Conservation (phyloP, 495 filamentous ascomycete species). For the Trichoderma asperelloides region DNA sequence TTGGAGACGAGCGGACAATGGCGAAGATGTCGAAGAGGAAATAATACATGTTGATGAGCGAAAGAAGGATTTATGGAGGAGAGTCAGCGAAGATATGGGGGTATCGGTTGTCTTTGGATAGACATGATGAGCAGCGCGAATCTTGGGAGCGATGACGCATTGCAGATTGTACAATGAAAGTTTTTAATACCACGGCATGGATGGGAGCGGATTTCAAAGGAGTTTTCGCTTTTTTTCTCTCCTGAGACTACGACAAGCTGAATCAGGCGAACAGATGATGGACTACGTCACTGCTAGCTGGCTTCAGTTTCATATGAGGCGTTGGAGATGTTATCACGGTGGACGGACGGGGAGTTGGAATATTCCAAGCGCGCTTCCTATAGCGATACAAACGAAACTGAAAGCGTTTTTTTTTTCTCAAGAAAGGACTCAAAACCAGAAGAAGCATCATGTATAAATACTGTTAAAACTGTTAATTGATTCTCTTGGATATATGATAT, state of each 20-base stretch:
- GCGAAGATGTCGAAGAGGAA: slow-evolving; percentile 16
- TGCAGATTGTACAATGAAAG: background rate
- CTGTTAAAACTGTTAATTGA: no score
- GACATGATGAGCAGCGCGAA: background rate
- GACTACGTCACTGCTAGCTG: background rate
- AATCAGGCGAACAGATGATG: background rate
- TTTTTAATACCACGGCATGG: no score
- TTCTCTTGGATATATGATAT: no score
- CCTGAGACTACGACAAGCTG: background rate
- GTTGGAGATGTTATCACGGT: background rate
- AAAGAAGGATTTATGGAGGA: slow-evolving; percentile 33
- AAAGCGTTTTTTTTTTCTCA: no score
- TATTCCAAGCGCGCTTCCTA: no score
- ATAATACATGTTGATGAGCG: background rate
- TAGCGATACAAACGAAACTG: no score
- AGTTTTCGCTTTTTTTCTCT: background rate
- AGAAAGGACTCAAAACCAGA: no score
- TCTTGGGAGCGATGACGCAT: background rate
- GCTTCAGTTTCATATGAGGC: background rate
- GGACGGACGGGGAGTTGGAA: no score
- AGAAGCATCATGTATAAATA: no score
- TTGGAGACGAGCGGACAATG: slow-evolving; percentile 41
- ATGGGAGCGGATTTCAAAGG: background rate
- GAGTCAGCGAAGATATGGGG: slow-evolving; percentile 40
- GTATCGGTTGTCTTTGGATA: slow-evolving; percentile 46